Evolutionary conservation across 441 rosid genomes (phyloP).

Genomic region (Aleurites moluccanus): DNA sequence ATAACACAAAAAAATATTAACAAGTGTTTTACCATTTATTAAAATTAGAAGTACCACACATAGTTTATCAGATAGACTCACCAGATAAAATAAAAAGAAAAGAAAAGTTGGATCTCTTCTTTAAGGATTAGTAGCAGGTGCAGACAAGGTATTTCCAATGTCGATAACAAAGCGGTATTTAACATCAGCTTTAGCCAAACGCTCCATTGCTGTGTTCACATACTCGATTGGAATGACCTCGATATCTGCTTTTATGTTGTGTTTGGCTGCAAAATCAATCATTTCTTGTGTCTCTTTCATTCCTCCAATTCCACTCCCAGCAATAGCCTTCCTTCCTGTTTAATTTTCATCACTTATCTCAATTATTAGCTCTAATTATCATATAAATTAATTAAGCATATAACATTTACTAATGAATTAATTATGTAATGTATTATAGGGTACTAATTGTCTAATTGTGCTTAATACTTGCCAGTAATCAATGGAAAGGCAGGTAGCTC

Average conservation of each 20-base stretch:
- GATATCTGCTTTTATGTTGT: slow-evolving; percentile 50
- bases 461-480: slow-evolving; percentile 27
- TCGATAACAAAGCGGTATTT: slow-evolving; percentile 62
- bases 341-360: background rate
- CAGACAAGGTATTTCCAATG: slow-evolving; percentile 37
- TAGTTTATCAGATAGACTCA: too few species aligned
- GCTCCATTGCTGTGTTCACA: slow-evolving; percentile 54
- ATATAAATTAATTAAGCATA: too few species aligned
- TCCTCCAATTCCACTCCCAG: slow-evolving; percentile 49
- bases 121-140: background rate
- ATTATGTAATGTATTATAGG: too few species aligned
- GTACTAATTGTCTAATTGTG: background rate
- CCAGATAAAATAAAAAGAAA: too few species aligned
- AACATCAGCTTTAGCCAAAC: slow-evolving; percentile 48
- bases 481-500: slow-evolving; percentile 52
- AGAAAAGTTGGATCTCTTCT: background rate
- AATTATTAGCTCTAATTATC: too few species aligned
- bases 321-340: slow-evolving; percentile 47
- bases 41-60: too few species aligned
- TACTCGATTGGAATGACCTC: slow-evolving; percentile 49
- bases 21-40: too few species aligned
- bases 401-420: too few species aligned
- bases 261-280: slow-evolving; percentile 53
- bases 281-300: slow-evolving; percentile 53
- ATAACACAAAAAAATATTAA: too few species aligned